phyloP scores from a whole-genome alignment of 164 flowering plant species.

The Stephania cephalantha region DNA sequence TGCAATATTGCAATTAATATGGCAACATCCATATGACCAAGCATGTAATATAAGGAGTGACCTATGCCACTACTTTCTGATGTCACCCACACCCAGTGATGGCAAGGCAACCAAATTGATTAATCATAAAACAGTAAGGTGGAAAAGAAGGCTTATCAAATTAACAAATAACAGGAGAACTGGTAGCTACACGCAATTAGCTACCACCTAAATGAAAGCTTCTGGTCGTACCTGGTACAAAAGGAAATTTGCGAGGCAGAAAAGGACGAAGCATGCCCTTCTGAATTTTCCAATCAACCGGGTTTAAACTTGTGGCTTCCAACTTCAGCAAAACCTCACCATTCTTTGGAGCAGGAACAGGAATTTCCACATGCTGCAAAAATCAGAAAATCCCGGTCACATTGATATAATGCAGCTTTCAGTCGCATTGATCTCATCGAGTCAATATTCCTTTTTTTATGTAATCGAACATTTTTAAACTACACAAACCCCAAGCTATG shows the following conservation, averaged over 20 bases:
- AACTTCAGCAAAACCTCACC: conserved; percentile 54
- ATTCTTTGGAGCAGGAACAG: conserved; percentile 48
- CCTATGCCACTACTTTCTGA: no score
- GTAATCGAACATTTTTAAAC: not conserved
- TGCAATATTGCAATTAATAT: no score
- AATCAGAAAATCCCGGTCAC: not conserved
- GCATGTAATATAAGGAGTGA: no score
- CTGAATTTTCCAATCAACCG: conserved; percentile 66
- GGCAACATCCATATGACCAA: no score
- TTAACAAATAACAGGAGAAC: not conserved
- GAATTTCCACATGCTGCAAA: conserved; percentile 69
- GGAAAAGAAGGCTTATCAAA: not conserved
- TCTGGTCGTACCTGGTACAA: conserved; percentile 41
- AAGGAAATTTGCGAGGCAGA: conserved; percentile 55
- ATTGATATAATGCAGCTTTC: not conserved
- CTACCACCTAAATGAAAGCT: not conserved
- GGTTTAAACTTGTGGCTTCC: conserved; percentile 63
- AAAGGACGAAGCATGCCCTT: conserved; percentile 46
- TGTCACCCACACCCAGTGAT: no score
- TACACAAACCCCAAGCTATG: not conserved
- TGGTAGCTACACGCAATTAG: not conserved
- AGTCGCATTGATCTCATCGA: not conserved
- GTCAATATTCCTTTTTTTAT: not conserved
- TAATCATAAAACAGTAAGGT: not conserved
- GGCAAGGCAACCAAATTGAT: no score